Evolutionary conservation across 208 protist species (phyloP).

Genomic region (Entamoeba invadens): DNA sequence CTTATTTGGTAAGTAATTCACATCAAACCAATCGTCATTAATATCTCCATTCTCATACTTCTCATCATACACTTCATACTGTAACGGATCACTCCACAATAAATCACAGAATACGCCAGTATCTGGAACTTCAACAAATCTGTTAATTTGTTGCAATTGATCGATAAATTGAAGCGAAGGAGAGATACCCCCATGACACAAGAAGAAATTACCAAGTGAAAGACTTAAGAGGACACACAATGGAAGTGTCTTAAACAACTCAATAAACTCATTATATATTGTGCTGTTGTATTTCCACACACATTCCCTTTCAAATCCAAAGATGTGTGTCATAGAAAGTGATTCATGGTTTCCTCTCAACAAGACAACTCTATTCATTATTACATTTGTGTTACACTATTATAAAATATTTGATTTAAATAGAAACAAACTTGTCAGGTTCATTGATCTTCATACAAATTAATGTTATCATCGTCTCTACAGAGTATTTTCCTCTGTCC

Average conservation of each 20-base stretch:
- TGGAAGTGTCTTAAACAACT: too few relatives aligned
- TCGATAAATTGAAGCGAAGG: conserved; percentile 70
- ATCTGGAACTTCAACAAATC: conserved; percentile 15
- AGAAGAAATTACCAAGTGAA: too few relatives aligned
- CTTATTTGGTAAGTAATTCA: not conserved
- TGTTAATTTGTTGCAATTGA: conserved; percentile 39
- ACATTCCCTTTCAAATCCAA: conserved; percentile 72
- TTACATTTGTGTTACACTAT: not conserved
- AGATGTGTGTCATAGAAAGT: conserved; percentile 23
- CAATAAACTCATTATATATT: conserved; percentile 51
- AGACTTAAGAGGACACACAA: too few relatives aligned
- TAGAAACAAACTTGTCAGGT: conserved; percentile 9
- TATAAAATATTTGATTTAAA: not conserved
- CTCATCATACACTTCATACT: not conserved
- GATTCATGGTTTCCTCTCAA: conserved; percentile 34
- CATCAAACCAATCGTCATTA: not conserved
- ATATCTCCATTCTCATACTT: not conserved
- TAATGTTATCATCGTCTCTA: conserved; percentile 19
- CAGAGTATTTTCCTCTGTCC: too few relatives aligned
- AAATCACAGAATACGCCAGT: conserved; percentile 13
- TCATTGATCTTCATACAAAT: conserved; percentile 12
- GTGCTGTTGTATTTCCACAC: conserved; percentile 61
- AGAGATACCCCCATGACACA: conserved; percentile 73
- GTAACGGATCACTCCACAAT: conserved; percentile 22
- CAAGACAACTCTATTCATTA: conserved; percentile 11